phyloP scores from a whole-genome alignment of 2,329 filamentous ascomycete species.

The Emmonsiellopsis sp. region DNA sequence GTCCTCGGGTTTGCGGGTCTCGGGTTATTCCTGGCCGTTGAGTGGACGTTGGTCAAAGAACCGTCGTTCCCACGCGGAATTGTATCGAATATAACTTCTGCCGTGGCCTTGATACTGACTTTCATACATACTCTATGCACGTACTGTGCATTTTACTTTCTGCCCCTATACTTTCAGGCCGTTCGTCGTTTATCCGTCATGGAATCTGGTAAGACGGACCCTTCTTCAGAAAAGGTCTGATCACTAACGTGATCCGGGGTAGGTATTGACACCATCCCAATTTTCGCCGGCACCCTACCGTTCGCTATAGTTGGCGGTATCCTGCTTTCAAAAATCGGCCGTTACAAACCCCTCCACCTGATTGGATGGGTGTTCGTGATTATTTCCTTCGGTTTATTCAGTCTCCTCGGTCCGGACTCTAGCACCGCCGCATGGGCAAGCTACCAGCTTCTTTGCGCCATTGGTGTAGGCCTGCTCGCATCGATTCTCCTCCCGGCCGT shows the following conservation, averaged over 20 bases:
- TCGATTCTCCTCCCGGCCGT: slow-evolving; percentile 36
- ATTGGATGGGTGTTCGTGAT: slow-evolving; percentile 28
- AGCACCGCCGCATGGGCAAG: slow-evolving; percentile 31
- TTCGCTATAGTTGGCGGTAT: slow-evolving; percentile 16
- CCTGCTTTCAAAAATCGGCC: slow-evolving; percentile 14
- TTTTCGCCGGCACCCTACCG: slow-evolving; percentile 15
- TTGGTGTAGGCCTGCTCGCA: slow-evolving; percentile 36
- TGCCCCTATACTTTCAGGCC: slow-evolving; percentile 36
- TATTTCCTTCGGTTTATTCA: slow-evolving; percentile 34
- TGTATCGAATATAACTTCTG: slow-evolving; percentile 31
- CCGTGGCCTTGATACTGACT: slow-evolving; percentile 21
- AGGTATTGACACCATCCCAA: too few species aligned
- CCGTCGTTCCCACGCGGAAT: slow-evolving; percentile 31
- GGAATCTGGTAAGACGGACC: slow-evolving; percentile 15
- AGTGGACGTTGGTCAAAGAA: slow-evolving; percentile 18
- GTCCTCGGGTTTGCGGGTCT: slow-evolving; percentile 35
- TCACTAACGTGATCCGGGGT: too few species aligned
- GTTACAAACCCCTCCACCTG: slow-evolving; percentile 25
- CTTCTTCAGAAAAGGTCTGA: not conserved
- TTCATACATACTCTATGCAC: slow-evolving; percentile 29
- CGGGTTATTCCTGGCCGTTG: slow-evolving; percentile 17
- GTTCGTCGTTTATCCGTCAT: slow-evolving; percentile 24
- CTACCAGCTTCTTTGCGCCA: slow-evolving; percentile 32
- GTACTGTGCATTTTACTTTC: slow-evolving; percentile 30
- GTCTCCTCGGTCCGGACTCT: slow-evolving; percentile 29